Conservation (phyloP, 495 filamentous ascomycete species). For the Penicillium longicatenatum region DNA sequence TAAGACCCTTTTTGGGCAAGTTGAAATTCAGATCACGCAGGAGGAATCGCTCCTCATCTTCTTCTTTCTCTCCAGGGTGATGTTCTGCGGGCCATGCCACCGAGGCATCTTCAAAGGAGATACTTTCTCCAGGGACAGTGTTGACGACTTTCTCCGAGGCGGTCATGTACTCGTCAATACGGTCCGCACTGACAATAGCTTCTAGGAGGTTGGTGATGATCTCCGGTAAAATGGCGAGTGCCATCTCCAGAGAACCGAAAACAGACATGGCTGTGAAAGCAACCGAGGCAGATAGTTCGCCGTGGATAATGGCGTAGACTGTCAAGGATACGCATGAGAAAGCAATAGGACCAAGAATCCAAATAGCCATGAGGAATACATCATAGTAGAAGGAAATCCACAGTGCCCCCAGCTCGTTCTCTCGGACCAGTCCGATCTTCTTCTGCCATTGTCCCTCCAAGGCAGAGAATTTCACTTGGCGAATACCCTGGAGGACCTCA, state of each 20-base stretch:
- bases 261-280: constrained; percentile 81
- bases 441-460: constrained; percentile 78
- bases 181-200: constrained; percentile 69
- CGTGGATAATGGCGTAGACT: constrained; percentile 64
- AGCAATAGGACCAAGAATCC: constrained; percentile 74
- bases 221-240: constrained; percentile 71
- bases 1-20: constrained; percentile 69
- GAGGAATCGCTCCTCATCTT: constrained; percentile 48
- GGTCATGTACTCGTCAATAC: constrained; percentile 72
- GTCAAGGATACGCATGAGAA: constrained; percentile 71
- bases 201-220: constrained; percentile 68
- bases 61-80: constrained; percentile 47
- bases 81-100: constrained; percentile 71
- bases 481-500: constrained; percentile 79
- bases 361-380: constrained; percentile 56
- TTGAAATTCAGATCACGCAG: constrained; percentile 62
- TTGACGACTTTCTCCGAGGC: constrained; percentile 65
- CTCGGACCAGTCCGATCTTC: constrained; percentile 66
- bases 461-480: constrained; percentile 88
- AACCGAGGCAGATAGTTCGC: constrained; percentile 67
- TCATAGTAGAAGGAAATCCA: constrained; percentile 69
- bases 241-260: constrained; percentile 70
- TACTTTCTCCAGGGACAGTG: constrained; percentile 53
- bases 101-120: constrained; percentile 68
- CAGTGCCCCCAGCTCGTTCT: constrained; percentile 63